A percentile compares a stretch with the other conserved stretches of the same genome.
These are phyloP conservation scores for Taphrina communis DNA, from an alignment of 1,139 yeast species.

Conservation along the genomic window DNA sequence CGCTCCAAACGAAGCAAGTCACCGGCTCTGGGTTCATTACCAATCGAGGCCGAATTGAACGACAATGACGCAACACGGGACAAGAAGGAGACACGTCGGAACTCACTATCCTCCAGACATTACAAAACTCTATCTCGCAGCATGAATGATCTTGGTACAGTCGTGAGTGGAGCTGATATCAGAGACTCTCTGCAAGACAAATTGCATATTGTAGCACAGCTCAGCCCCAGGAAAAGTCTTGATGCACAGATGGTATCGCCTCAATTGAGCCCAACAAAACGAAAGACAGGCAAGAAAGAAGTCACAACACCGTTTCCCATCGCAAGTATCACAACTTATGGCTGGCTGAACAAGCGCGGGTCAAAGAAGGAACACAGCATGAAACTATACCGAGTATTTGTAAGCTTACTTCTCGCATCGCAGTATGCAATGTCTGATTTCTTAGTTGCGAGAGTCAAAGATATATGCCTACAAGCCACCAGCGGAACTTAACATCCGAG, in stretches of 20 bases:
- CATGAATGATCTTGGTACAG: constrained; percentile 33
- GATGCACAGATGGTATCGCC: background rate
- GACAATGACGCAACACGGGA: background rate
- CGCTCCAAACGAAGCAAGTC: constrained; percentile 21
- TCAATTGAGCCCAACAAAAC: constrained; percentile 14
- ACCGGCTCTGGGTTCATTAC: background rate
- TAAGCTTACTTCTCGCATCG: background rate
- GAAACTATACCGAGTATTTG: constrained; percentile 31
- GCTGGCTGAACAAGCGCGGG: constrained; percentile 31
- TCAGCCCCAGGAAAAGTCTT: background rate
- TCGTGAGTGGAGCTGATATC: background rate
- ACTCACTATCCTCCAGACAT: constrained; percentile 18
- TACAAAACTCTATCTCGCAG: constrained; percentile 36
- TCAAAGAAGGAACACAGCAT: constrained; percentile 18
- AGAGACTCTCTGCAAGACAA: background rate
- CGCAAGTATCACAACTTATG: constrained; percentile 5
- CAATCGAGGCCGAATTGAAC: background rate
- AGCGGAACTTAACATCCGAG: constrained; percentile 8
- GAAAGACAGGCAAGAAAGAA: background rate
- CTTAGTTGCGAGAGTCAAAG: constrained; percentile 32
- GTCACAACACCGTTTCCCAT: constrained; percentile 1
- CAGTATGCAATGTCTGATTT: background rate
- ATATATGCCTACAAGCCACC: constrained; percentile 38
- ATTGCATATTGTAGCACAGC: background rate
- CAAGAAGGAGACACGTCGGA: background rate